phyloP scores from a whole-genome alignment of 306 rosid genomes.

The Castanopsis chinensis region DNA sequence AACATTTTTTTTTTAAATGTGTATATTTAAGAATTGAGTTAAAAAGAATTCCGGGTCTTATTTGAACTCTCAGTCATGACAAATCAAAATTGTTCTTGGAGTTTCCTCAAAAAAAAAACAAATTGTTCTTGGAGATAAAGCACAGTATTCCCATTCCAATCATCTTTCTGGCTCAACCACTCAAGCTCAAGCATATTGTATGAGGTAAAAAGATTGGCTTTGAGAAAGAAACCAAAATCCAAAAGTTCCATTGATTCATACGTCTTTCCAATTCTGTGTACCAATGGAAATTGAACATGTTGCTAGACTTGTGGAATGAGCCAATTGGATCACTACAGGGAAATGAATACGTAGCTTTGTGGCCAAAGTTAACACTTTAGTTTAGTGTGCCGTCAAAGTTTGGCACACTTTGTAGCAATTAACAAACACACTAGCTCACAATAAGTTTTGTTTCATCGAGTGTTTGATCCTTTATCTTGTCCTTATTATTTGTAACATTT shows the following conservation, averaged over 20 bases:
- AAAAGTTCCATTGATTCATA: background rate
- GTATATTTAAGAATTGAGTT: background rate
- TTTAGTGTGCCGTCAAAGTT: conserved; percentile 23
- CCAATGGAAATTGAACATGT: background rate
- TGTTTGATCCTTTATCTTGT: background rate
- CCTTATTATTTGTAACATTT: background rate
- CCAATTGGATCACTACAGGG: background rate
- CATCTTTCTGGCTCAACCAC: background rate
- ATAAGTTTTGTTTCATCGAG: no score
- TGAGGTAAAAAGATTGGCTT: background rate
- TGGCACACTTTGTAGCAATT: conserved; percentile 1
- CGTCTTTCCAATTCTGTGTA: background rate
- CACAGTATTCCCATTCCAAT: no score
- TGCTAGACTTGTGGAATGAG: background rate
- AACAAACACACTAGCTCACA: no score
- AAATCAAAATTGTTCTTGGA: background rate
- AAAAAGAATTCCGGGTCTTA: background rate
- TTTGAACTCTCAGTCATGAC: background rate
- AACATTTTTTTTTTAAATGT: no score
- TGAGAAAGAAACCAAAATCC: background rate
- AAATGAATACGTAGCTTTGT: conserved; percentile 2
- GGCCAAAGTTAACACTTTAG: background rate
- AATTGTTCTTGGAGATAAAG: background rate
- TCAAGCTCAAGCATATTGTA: background rate
- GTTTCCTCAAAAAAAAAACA: background rate